Conservation (phyloP, 441 rosid genomes). For the Eruca vesicaria region DNA sequence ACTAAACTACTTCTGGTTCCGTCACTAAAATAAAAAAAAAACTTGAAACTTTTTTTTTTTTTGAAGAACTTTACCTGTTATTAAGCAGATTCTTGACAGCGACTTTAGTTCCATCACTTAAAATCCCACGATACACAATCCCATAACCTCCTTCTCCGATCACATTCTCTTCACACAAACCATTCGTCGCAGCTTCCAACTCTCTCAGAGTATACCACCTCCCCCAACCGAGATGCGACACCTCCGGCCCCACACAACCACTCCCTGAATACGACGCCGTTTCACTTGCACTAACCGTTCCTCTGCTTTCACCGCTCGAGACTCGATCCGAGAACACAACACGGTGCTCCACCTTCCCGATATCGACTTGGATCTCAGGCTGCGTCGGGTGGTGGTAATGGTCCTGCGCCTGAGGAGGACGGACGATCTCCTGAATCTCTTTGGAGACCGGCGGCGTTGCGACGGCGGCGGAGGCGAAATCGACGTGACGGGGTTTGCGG, state of each 20-base stretch:
- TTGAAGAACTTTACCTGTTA: slow-evolving; percentile 48
- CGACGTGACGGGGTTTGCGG: slow-evolving; percentile 21
- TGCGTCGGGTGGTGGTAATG: slow-evolving; percentile 35
- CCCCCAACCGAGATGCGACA: slow-evolving; percentile 98
- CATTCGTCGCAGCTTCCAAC: slow-evolving; percentile 81
- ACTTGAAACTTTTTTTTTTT: not conserved
- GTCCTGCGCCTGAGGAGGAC: slow-evolving; percentile 30
- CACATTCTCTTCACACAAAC: slow-evolving; percentile 82
- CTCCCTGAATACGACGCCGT: slow-evolving; percentile 70
- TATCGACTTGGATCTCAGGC: slow-evolving; percentile 73
- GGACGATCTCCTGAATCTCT: slow-evolving; percentile 80
- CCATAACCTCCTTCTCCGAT: slow-evolving; percentile 98
- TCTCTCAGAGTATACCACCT: slow-evolving; percentile 90
- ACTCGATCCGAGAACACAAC: slow-evolving; percentile 71
- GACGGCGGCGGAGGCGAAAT: slow-evolving; percentile 23
- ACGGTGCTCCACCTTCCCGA: slow-evolving; percentile 82
- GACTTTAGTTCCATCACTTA: slow-evolving; percentile 70
- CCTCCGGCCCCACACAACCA: slow-evolving; percentile 84
- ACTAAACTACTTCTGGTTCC: not conserved
- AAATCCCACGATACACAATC: slow-evolving; percentile 77
- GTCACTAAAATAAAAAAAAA: not conserved
- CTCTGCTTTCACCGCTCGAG: slow-evolving; percentile 82
- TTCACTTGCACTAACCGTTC: slow-evolving; percentile 66
- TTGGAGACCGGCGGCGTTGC: slow-evolving; percentile 71
- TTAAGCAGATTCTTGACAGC: slow-evolving; percentile 93